Base-by-base conservation (phyloP, 345 rosid species). In the Theobroma cacao region DNA sequence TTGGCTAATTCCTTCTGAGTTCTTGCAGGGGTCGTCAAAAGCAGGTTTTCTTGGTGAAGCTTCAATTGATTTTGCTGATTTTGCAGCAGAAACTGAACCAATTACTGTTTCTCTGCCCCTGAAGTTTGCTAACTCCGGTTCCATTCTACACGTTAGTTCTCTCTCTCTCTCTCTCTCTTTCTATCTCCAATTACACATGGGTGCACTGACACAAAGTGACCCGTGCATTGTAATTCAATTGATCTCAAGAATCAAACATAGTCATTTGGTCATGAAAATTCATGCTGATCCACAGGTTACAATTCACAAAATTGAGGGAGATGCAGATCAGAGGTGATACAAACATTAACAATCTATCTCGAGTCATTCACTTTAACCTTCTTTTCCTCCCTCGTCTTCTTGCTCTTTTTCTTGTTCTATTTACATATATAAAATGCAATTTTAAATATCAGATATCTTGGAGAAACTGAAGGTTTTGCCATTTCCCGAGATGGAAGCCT, bases 51-150 rank as follows among this genome's bases (percentile, higher is more conserved):
- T 97, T 6, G 99, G 98, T 33, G 98, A 94, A 86, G 97, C 93
- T 77, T 94, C 98, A 1, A 85, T 97, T 77, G 98, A 97, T 85
- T 90, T 97, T 78, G 97, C 99, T 80, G 94, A 89, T 84, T 91
- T 92, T 84, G 90, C 88, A 0, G 84, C 86, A 38, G 91, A 88
- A 80, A 85, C 85, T 45, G 90, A 90, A 82, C 87, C 94, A 14
- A 75, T 85, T 55, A 91, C 98, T 33, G 86, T 92, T 80, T 90
- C 95, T n/a, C 87, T 94, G 75, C 98, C 99, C 26, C 91, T 96
- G 56, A 93, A 89, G 86, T 90, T 89, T 85, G 93, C 98, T 2
- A 97, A 94, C 77, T 94, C 97, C 41, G 93, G 93, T 68, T 94
- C 86, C 77, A 86, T 97, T 84, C 86, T 97, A 81, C 94, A 97